These are phyloP conservation scores for Microbotryum intermedium DNA, from an alignment of 1,284 basidiomycete species.

Conservation along the genomic window DNA sequence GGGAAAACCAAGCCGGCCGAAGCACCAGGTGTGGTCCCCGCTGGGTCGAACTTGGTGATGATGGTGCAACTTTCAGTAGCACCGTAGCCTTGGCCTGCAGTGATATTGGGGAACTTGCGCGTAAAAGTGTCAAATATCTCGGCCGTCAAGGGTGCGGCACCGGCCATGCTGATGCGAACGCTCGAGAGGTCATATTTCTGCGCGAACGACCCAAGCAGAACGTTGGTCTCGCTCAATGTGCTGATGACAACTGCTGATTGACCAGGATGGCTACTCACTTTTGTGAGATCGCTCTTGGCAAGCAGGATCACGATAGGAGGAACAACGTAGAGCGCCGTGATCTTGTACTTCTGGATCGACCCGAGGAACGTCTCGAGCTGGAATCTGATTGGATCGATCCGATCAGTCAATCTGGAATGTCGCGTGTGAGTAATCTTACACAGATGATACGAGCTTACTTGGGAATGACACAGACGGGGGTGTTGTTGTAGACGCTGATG, in stretches of 20 bases:
- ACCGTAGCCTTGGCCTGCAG: conserved; percentile 16
- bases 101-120: conserved; percentile 15
- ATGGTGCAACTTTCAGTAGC: conserved; percentile 28
- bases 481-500: conserved; percentile 8
- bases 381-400: conserved; percentile 41
- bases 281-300: conserved; percentile 15
- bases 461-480: conserved; percentile 57
- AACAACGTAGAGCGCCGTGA: conserved; percentile 44
- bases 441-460: conserved; percentile 36
- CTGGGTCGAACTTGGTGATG: conserved; percentile 9
- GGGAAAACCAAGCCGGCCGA: conserved; percentile 15
- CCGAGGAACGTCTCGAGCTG: conserved; percentile 57
- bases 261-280: too few relatives aligned
- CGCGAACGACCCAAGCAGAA: too few relatives aligned
- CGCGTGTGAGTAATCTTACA: too few relatives aligned
- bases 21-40: conserved; percentile 1
- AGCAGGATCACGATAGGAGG: conserved; percentile 30
- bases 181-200: conserved; percentile 58
- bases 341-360: conserved; percentile 57
- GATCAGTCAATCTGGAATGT: too few relatives aligned
- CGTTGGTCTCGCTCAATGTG: too few relatives aligned
- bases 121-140: conserved; percentile 32
- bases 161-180: conserved; percentile 54
- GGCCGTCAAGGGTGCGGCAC: conserved; percentile 63
- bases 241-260: too few relatives aligned